These are phyloP conservation scores for Pseudonitzschia pungens DNA, from an alignment of 108 stramenopile species.

Conservation along the genomic window DNA sequence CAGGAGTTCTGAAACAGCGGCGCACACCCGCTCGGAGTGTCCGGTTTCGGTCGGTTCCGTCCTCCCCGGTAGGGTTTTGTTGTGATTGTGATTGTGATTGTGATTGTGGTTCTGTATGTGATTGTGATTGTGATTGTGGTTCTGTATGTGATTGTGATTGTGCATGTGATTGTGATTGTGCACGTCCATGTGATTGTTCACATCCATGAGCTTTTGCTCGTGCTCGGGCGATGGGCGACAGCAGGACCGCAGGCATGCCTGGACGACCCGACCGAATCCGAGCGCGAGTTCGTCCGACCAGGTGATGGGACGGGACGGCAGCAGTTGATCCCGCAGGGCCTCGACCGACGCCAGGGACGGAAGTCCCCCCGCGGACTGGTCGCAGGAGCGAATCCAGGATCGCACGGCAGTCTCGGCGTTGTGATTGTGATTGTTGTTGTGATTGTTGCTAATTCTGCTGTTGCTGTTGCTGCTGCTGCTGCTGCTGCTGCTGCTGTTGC, in stretches of 20 bases:
- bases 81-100: no score
- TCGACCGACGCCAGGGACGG: constrained; percentile 8
- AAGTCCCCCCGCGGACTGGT: neutral
- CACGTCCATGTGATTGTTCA: no score
- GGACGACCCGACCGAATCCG: neutral
- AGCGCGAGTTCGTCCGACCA: constrained; percentile 26
- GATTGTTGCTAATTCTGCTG: no score
- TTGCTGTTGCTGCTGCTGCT: neutral
- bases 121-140: no score
- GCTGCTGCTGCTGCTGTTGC: no score
- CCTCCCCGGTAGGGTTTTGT: neutral
- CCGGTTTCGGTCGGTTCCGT: neutral
- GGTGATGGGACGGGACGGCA: neutral
- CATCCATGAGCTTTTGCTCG: no score
- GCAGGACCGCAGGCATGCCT: neutral
- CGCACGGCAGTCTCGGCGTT: neutral
- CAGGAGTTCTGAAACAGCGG: constrained; percentile 8
- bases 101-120: no score
- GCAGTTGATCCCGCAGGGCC: constrained; percentile 6
- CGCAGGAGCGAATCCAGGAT: neutral
- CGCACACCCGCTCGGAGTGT: neutral
- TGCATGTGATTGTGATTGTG: no score
- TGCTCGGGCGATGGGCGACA: no score
- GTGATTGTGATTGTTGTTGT: neutral
- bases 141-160: no score